These are phyloP conservation scores for Claviceps quebecensis DNA, from an alignment of 2,329 filamentous ascomycete species.

Conservation along the genomic window DNA sequence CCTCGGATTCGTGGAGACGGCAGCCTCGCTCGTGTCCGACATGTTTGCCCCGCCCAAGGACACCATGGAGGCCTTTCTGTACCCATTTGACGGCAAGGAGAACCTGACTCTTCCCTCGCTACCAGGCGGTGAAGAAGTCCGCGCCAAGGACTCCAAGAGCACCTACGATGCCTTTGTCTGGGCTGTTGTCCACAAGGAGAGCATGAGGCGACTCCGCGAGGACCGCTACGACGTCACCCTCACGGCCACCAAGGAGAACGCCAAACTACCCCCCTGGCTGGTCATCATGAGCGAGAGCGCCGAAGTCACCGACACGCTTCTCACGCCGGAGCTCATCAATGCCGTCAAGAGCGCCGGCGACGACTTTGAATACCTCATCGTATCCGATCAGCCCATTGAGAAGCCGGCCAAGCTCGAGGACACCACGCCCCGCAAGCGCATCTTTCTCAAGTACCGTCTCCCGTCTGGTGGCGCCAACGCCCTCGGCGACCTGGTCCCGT, in stretches of 20 bases:
- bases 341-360: slow-evolving; percentile 69
- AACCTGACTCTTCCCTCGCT: slow-evolving; percentile 55
- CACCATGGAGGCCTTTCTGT: slow-evolving; percentile 60
- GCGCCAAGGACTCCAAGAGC: slow-evolving; percentile 47
- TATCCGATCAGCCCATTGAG: slow-evolving; percentile 79
- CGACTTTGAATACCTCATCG: slow-evolving; percentile 67
- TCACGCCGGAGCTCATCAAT: slow-evolving; percentile 76
- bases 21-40: slow-evolving; percentile 68
- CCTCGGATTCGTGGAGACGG: slow-evolving; percentile 44
- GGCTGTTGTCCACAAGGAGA: slow-evolving; percentile 87
- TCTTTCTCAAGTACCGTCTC: slow-evolving; percentile 64
- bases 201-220: slow-evolving; percentile 79
- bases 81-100: slow-evolving; percentile 90
- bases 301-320: slow-evolving; percentile 75
- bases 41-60: slow-evolving; percentile 56
- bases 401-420: slow-evolving; percentile 79
- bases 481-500: slow-evolving; percentile 52
- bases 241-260: slow-evolving; percentile 81
- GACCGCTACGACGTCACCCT: slow-evolving; percentile 91
- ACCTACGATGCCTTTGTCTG: slow-evolving; percentile 84
- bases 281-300: slow-evolving; percentile 96
- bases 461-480: slow-evolving; percentile 38
- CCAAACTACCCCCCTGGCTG: slow-evolving; percentile 78
- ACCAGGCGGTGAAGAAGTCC: slow-evolving; percentile 41
- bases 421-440: slow-evolving; percentile 69